Base-by-base conservation (phyloP, 768 basidiomycete genomes). In the Leucosporidium scottii region DNA sequence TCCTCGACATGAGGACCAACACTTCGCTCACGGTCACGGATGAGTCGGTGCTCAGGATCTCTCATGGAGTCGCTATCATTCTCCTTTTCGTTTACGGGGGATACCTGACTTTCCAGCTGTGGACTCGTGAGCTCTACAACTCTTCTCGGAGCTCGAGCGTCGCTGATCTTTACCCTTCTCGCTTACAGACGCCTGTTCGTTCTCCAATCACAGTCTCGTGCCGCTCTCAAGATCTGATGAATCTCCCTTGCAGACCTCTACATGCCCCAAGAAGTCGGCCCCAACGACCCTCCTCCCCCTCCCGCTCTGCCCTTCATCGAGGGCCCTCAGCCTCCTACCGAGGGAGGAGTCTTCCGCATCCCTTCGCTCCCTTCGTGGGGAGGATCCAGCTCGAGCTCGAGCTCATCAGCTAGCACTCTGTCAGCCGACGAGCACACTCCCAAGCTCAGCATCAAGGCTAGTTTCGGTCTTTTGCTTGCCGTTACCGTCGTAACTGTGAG, bases 31-130 rank as follows among this genome's bases (percentile, higher is more conserved):
- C 25, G 10, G 13, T 59, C 18, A 61, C 64, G 8, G 59, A 70
- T 34, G 62, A 49, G 13, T 61, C 62, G 39, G 64, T 76, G 4
- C 61, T 74, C 5, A 61, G 68, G 27, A 66, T 75, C 27, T 72
- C 70, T 21, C 66, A 74, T 23, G 75, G 74, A 17, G 69, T 73
- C 48, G 84, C 90, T 4, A 81, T 93, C 59, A 83, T 92, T 61
- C 81, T 92, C 7, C 81, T 92, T 23, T 81, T 87, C 76, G 86
- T 57, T 67, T 92, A 93, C 74, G 76, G 74, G 3, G 82, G 81
- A 25, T 90, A 89, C 73, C 82, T 92, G 17, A 77, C 87, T 63
- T 69, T 68, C 59, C 72, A 73, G 58, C 62, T 73, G n/a, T 71
- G 61, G 67, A 71, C 72, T 21, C 69, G 39, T 44, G 39, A 44